Base-by-base conservation (phyloP, 305 asterid species). In the Fraxinus baroniana region DNA sequence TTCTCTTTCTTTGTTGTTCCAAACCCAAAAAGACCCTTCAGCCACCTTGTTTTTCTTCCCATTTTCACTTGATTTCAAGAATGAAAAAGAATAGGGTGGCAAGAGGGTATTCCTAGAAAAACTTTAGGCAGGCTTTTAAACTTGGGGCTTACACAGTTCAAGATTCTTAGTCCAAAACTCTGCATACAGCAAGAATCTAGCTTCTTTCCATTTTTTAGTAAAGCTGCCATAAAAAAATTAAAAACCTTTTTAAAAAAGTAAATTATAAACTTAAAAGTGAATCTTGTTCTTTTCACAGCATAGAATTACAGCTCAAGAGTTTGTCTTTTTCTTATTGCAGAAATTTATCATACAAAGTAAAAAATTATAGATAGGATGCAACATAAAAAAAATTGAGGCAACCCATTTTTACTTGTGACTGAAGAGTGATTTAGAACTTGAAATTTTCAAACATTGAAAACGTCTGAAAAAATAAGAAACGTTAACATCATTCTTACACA, bases 1-100 rank as follows among this genome's bases (percentile, higher is more conserved):
- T 85, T 89, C 0, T 90, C 87, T 73, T 84, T 89, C 22, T 1
- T 76, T 77, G 89, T 89, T 0, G 86, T 84, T 12, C 96, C 95
- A 74, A 95, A 92, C 74, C 96, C 95, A 74, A 95, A 92, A 55
- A 95, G 79, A 60, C 82, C 89, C 86, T 88, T 95, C 15, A 93
- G 70, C 98, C 98, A 95, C 82, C 93, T 86, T 0, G 91, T 84
- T 1, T 92, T 87, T 87, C 84, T 89, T 18, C 97, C 98, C 98
- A 94, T 94, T 30, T 68, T 49, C 36, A 20, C 81, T 26, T 26
- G 64, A 18, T 20, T 57, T 76, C 33, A 46, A 18, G 74, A 66
- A 76, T 39, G 64, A 44, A 44, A 12, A 44, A 44, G 55, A 44
- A 12, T 12, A 0, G 9, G 44, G 4, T 52, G 33, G 33, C 74